Conservation (phyloP, 2,329 filamentous ascomycete species). For the Hypoxylon sp. region DNA sequence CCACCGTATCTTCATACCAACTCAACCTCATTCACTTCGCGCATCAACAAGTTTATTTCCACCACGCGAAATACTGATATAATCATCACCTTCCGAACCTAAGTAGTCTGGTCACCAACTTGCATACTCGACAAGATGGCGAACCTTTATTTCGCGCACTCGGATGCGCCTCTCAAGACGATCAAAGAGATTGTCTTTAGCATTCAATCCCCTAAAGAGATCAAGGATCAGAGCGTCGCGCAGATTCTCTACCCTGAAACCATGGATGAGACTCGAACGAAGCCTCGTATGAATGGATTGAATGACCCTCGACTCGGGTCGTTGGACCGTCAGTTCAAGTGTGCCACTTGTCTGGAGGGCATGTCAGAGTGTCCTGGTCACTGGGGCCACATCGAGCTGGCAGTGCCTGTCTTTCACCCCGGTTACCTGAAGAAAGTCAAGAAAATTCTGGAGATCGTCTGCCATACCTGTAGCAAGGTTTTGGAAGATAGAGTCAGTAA, state of each 20-base stretch:
- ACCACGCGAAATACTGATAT: constrained; percentile 4
- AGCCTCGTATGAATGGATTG: constrained; percentile 90
- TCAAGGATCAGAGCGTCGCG: constrained; percentile 98
- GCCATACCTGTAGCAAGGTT: constrained; percentile 98
- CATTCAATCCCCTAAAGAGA: constrained; percentile 96
- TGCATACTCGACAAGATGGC: constrained; percentile 76
- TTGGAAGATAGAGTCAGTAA: constrained; percentile 97
- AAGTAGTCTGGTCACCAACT: neutral
- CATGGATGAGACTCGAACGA: constrained; percentile 95
- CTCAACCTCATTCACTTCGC: constrained; percentile 16
- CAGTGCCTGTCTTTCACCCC: constrained; percentile 93
- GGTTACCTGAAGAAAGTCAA: constrained; percentile 99
- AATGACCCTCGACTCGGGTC: constrained; percentile 97
- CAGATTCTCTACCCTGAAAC: constrained; percentile 99
- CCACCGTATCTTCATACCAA: constrained; percentile 30
- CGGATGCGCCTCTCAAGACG: constrained; percentile 94
- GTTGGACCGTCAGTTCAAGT: constrained; percentile 95
- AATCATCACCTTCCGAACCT: neutral
- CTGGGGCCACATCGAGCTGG: constrained; percentile 98
- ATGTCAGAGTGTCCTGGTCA: constrained; percentile 98
- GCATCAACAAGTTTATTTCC: constrained; percentile 7
- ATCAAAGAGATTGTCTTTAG: constrained; percentile 99
- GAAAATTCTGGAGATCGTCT: constrained; percentile 98
- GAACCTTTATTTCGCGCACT: constrained; percentile 91
- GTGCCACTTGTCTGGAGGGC: constrained; percentile 94